These are phyloP conservation scores for Penicillium nucicola DNA, from an alignment of 495 filamentous ascomycete genomes.

Conservation along the genomic window DNA sequence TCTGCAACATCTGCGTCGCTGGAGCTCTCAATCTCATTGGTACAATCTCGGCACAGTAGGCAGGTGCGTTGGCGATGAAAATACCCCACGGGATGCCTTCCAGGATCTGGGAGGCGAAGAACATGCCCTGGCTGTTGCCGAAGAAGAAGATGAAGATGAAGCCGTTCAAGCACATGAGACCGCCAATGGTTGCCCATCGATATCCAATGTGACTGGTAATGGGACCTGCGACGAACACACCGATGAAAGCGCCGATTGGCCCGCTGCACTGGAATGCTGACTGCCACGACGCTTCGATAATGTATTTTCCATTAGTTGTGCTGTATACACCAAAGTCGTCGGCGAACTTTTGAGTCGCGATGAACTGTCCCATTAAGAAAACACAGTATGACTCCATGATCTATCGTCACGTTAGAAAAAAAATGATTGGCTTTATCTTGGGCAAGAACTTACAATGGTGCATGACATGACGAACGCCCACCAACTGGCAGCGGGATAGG, in stretches of 20 bases:
- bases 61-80: constrained; percentile 45
- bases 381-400: constrained; percentile 48
- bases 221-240: constrained; percentile 43
- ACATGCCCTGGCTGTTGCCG: constrained; percentile 34
- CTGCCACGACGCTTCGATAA: constrained; percentile 42
- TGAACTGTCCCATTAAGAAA: constrained; percentile 43
- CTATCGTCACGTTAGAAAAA: constrained; percentile 31
- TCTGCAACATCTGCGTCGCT: constrained; percentile 46
- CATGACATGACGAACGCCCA: constrained; percentile 53
- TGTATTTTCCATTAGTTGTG: constrained; percentile 4
- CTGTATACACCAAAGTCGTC: constrained; percentile 28
- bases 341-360: constrained; percentile 38
- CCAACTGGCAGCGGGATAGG: constrained; percentile 45
- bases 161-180: constrained; percentile 41
- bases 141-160: constrained; percentile 49
- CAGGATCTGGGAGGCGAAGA: constrained; percentile 44
- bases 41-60: constrained; percentile 44
- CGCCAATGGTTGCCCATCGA: constrained; percentile 41
- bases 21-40: constrained; percentile 42
- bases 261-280: constrained; percentile 43
- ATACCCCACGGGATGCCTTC: constrained; percentile 50
- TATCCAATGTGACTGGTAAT: constrained; percentile 47
- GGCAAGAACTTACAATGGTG: constrained; percentile 46
- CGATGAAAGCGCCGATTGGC: constrained; percentile 41
- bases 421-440: constrained; percentile 16